Conservation (phyloP, 2,329 filamentous ascomycete genomes). For the Colletotrichum tamarilloi region DNA sequence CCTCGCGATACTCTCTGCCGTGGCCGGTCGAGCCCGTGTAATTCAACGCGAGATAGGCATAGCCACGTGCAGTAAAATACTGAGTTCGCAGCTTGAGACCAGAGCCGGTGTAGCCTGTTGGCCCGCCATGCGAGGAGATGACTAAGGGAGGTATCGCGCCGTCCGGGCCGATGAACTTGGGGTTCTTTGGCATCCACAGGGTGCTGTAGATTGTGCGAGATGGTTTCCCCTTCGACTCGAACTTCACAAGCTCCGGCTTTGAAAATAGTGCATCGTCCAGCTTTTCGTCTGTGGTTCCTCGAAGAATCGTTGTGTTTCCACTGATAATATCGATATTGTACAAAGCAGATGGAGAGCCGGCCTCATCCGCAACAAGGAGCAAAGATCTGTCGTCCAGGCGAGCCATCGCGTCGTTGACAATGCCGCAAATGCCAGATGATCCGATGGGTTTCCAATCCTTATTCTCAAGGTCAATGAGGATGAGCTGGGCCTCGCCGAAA, state of each 20-base stretch:
- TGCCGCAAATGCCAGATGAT: conserved; percentile 37
- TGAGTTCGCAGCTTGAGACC: conserved; percentile 58
- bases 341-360: conserved; percentile 44
- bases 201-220: conserved; percentile 54
- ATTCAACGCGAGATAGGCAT: conserved; percentile 61
- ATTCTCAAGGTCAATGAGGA: conserved; percentile 51
- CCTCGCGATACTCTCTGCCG: conserved; percentile 60
- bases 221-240: conserved; percentile 42
- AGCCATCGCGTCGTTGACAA: conserved; percentile 48
- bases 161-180: conserved; percentile 49
- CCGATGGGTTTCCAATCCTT: conserved; percentile 45
- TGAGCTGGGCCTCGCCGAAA: conserved; percentile 47
- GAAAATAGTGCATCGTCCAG: conserved; percentile 49
- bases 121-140: conserved; percentile 62
- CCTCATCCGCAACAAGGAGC: conserved; percentile 51
- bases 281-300: conserved; percentile 46
- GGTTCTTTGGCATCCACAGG: conserved; percentile 61
- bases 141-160: conserved; percentile 59
- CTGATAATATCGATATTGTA: conserved; percentile 47
- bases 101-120: conserved; percentile 54
- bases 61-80: conserved; percentile 66
- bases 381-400: conserved; percentile 48
- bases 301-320: conserved; percentile 42
- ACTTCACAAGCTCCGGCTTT: conserved; percentile 47
- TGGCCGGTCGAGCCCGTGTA: conserved; percentile 64